Percentiles rank a stretch among this genome's conserved stretches.
Conservation (phyloP, 805 yeast genomes). For the Nadsonia fulvescens region DNA sequence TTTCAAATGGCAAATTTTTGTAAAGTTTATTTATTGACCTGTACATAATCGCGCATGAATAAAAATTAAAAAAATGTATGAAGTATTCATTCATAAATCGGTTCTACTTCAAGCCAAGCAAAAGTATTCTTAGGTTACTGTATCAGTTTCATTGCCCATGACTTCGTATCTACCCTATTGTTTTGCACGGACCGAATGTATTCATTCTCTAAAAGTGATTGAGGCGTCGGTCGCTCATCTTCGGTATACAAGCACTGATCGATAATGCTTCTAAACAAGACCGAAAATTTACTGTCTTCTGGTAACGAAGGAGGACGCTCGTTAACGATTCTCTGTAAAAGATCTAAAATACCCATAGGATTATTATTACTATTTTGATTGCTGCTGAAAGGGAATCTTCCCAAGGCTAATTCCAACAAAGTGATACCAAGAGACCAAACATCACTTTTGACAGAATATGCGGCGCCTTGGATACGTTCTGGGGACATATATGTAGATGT, state of each 20-base stretch:
- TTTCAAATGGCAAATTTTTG: not conserved
- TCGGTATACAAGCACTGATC: slow-evolving; percentile 59
- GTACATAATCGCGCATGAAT: slow-evolving; percentile 1
- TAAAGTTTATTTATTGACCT: not conserved
- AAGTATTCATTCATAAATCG: slow-evolving; percentile 1
- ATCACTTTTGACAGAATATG: slow-evolving; percentile 87
- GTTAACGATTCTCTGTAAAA: slow-evolving; percentile 81
- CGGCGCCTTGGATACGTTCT: slow-evolving; percentile 87
- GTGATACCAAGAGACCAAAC: slow-evolving; percentile 95
- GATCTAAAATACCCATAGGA: slow-evolving; percentile 66
- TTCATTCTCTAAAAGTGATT: slow-evolving; percentile 32
- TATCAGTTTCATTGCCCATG: slow-evolving; percentile 10
- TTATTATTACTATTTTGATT: slow-evolving; percentile 11
- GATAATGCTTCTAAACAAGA: slow-evolving; percentile 45
- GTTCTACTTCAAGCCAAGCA: slow-evolving; percentile 1
- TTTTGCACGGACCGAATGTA: slow-evolving; percentile 15
- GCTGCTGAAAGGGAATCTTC: slow-evolving; percentile 77
- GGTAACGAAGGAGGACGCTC: slow-evolving; percentile 74
- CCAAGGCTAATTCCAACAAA: slow-evolving; percentile 78
- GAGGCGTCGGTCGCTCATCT: slow-evolving; percentile 57
- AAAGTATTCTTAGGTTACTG: slow-evolving; percentile 1
- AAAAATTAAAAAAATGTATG: slow-evolving; percentile 2
- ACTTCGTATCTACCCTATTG: slow-evolving; percentile 8
- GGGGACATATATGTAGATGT: slow-evolving; percentile 99
- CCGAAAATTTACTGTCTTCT: slow-evolving; percentile 23